Base-by-base conservation (phyloP, 2,329 filamentous ascomycete genomes). In the Thielaviopsis euricoi region DNA sequence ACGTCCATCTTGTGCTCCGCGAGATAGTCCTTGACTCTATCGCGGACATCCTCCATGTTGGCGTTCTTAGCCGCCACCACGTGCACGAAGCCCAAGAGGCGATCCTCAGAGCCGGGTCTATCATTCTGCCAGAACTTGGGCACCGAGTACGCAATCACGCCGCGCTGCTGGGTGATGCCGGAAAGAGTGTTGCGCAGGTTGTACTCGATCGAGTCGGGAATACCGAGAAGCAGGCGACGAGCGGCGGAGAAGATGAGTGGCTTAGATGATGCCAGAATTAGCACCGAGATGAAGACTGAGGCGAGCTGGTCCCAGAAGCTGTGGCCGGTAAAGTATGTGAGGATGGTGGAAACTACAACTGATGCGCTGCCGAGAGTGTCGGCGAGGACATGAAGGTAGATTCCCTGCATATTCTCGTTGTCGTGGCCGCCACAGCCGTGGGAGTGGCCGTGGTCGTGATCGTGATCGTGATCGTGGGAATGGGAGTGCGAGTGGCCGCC, bases 321-420 rank as follows among this genome's bases (percentile, higher is more conserved):
- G 89, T 91, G 97, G 17, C 87, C 86, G 66, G 87, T 86, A 65
- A 88, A 83, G 66, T 94, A 85, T 0, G 94, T 95, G 22, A 97
- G 75, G 0, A 88, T 74, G 0, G 93, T 98, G 7, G 89, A 96
- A 37, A 89, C 81, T 61, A 98, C 95, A 53, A 98, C 93, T 0
- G 93, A 93, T 1, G 90, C 86, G 57, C 90, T 96, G 25, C 93
- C 93, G 29, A 97, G 82, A 0, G 93, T 95, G 68, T 98, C 93
- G 6, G 93, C 93, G 26, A 97, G 77, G 55, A 98, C 87, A 66
- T 98, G 93, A 21, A 98, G 75, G 70, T 95, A 98, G 63, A 98
- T 97, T 13, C 93, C 93, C 64, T 93, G 73, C 90, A 98, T 96
- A 67, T 98, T 98, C 65, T 98, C 93, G 68, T 95, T 95, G 61